Evolutionary conservation across 306 rosid species (phyloP).

Genomic region (Oxytropis ochrocephala): DNA sequence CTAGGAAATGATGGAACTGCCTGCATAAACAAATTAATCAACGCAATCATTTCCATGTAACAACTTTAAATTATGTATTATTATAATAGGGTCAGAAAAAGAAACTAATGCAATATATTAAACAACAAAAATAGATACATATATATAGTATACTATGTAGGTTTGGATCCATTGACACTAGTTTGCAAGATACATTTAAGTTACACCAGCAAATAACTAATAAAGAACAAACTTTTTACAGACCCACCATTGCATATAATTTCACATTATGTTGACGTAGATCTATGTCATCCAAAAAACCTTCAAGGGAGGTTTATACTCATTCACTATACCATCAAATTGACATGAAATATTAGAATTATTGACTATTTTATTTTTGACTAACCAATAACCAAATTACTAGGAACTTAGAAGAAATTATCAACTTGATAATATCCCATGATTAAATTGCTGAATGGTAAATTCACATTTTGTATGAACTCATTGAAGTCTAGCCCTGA

Average conservation of each 20-base stretch:
- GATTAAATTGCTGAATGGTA: background rate
- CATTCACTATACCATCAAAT: background rate
- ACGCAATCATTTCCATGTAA: conserved; percentile 21
- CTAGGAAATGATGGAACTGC: conserved; percentile 97
- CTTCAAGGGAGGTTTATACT: background rate
- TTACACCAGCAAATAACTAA: background rate
- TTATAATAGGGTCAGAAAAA: conserved; percentile 5
- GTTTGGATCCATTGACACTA: background rate
- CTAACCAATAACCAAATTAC: background rate
- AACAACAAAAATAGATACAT: background rate
- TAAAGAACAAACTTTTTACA: background rate
- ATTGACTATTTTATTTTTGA: background rate
- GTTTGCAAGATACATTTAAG: background rate
- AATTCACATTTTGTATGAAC: background rate
- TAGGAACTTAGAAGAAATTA: background rate
- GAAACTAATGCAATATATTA: background rate
- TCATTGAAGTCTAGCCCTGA: background rate
- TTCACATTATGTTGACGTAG: background rate
- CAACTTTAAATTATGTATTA: conserved; percentile 8
- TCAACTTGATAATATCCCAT: background rate
- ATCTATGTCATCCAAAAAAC: conserved; percentile 3
- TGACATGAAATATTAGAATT: background rate
- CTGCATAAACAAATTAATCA: conserved; percentile 45
- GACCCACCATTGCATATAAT: background rate
- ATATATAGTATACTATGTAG: background rate